Evolutionary conservation across 2,329 filamentous ascomycete genomes (phyloP).

Genomic region (Cryphonectria radicalis): DNA sequence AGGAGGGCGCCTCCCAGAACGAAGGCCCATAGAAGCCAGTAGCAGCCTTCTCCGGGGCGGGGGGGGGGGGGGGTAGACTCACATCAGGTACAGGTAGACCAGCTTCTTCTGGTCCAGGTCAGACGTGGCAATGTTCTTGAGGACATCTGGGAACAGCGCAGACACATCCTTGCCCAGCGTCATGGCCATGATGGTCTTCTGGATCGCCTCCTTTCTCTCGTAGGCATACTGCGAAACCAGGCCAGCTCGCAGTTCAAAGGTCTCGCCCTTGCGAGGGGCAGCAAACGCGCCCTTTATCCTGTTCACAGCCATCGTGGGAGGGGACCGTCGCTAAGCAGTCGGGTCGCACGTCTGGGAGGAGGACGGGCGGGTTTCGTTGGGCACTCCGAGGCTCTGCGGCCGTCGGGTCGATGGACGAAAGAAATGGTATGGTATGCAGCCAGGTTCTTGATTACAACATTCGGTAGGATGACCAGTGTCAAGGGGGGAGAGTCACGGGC

Average conservation of each 20-base stretch:
- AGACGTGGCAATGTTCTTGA: conserved; percentile 96
- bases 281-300: conserved; percentile 93
- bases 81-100: conserved; percentile 98
- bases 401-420: conserved; percentile 2
- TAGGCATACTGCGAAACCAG: conserved; percentile 99
- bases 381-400: conserved; percentile 23
- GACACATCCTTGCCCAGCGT: conserved; percentile 98
- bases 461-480: neutral
- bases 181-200: conserved; percentile 99
- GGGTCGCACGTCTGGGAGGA: conserved; percentile 26
- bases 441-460: conserved; percentile 18
- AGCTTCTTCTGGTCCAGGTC: conserved; percentile 99
- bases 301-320: conserved; percentile 82
- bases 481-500: neutral
- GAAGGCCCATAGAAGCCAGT: neutral
- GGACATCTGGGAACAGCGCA: conserved; percentile 91
- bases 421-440: neutral
- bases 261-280: conserved; percentile 94
- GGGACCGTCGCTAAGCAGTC: conserved; percentile 25
- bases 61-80: conserved; percentile 39
- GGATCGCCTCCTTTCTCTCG: conserved; percentile 97
- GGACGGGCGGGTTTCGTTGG: conserved; percentile 36
- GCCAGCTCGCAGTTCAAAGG: conserved; percentile 93
- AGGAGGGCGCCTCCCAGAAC: conserved; percentile 12
- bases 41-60: too few species aligned